These are phyloP conservation scores for Malania oleifera DNA, from an alignment of 164 flowering plant genomes.

Conservation along the genomic window DNA sequence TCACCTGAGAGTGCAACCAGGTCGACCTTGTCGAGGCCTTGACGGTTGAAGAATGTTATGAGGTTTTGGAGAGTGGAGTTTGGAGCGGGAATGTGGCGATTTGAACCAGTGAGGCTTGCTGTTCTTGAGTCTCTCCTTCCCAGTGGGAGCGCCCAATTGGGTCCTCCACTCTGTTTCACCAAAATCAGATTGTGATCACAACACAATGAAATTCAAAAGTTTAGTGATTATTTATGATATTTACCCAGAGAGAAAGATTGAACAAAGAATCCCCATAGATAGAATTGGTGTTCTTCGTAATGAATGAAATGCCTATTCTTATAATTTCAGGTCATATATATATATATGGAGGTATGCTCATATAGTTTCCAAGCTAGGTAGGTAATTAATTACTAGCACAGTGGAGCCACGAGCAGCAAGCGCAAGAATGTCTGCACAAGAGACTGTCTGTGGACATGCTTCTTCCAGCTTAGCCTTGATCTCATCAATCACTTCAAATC, in stretches of 20 bases:
- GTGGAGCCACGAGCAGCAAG: constrained; percentile 78
- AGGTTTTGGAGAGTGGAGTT: constrained; percentile 74
- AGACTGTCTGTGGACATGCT: constrained; percentile 74
- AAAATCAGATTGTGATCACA: neutral
- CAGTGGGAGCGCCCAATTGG: constrained; percentile 77
- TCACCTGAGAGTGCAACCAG: constrained; percentile 90
- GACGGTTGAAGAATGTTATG: constrained; percentile 50
- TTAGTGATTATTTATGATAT: neutral
- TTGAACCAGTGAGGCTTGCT: constrained; percentile 66
- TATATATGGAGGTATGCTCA: too few relatives aligned
- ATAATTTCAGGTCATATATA: too few relatives aligned
- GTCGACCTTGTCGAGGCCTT: constrained; percentile 76
- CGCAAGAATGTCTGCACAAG: constrained; percentile 93
- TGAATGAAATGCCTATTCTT: too few relatives aligned
- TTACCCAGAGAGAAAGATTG: too few relatives aligned
- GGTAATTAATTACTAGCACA: constrained; percentile 75
- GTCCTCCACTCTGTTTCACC: constrained; percentile 71
- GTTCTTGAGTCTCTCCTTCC: constrained; percentile 88
- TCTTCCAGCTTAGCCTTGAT: constrained; percentile 70
- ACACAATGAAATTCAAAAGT: neutral
- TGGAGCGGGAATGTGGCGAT: constrained; percentile 75
- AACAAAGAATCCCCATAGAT: too few relatives aligned
- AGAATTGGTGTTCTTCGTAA: too few relatives aligned
- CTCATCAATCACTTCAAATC: constrained; percentile 79
- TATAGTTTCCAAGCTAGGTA: too few relatives aligned